Percentiles rank a stretch among this genome's conserved stretches.
Evolutionary conservation across 768 basidiomycete genomes (phyloP).

Genomic region (Leccinum truebloodii): DNA sequence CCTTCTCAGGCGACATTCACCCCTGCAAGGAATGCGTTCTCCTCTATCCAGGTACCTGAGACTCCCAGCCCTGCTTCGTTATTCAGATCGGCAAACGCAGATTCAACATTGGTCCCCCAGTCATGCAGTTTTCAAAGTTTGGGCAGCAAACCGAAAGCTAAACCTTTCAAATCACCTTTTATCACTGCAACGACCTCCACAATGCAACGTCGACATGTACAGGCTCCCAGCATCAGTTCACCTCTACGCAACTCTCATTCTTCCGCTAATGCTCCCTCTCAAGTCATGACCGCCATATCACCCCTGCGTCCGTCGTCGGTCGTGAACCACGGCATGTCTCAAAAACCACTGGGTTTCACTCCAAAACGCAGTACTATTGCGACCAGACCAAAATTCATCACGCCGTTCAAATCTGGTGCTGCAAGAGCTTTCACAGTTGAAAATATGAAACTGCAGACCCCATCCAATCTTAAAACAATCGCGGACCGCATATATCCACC

Average conservation of each 20-base stretch:
- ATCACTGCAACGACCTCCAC: constrained; percentile 20
- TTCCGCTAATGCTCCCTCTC: constrained; percentile 9
- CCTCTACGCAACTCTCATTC: constrained; percentile 14
- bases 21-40: constrained; percentile 38
- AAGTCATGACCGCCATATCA: constrained; percentile 24
- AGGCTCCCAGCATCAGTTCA: constrained; percentile 33
- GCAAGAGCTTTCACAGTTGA: constrained; percentile 3
- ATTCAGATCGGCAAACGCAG: constrained; percentile 28
- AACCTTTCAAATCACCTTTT: constrained; percentile 51
- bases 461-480: background rate
- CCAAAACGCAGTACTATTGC: constrained; percentile 30
- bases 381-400: constrained; percentile 47
- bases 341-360: constrained; percentile 27
- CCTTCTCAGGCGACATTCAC: constrained; percentile 37
- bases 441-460: constrained; percentile 1
- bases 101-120: constrained; percentile 12
- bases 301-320: constrained; percentile 38
- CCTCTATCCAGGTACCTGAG: constrained; percentile 31
- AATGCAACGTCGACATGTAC: constrained; percentile 14
- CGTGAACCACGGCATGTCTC: constrained; percentile 15
- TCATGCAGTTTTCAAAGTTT: constrained; percentile 14
- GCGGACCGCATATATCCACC: constrained; percentile 28
- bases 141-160: constrained; percentile 22
- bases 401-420: constrained; percentile 61
- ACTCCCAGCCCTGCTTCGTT: constrained; percentile 41